Evolutionary conservation across 2,329 filamentous ascomycete species (phyloP).

Genomic region (Huntiella decipiens): DNA sequence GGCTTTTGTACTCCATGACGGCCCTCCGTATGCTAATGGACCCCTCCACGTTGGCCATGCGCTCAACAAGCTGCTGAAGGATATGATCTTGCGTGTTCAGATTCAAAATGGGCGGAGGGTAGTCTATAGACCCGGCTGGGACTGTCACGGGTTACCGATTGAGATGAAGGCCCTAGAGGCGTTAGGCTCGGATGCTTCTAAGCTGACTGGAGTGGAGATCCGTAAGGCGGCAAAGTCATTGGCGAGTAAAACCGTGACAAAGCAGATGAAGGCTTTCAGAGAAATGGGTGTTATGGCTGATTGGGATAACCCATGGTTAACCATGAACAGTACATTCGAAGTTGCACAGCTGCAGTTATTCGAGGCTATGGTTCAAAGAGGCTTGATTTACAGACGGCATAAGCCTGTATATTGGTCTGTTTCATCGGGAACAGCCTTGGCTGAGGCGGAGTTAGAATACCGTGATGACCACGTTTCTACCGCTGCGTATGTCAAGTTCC

Average conservation of each 20-base stretch:
- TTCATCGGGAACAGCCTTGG: conserved; percentile 58
- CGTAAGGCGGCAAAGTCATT: conserved; percentile 45
- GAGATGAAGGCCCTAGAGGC: conserved; percentile 78
- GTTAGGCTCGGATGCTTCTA: conserved; percentile 16
- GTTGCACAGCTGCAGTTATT: conserved; percentile 58
- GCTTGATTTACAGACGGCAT: conserved; percentile 56
- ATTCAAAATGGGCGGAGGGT: conserved; percentile 57
- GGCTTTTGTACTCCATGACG: conserved; percentile 76
- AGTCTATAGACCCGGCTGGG: conserved; percentile 81
- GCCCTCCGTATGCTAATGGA: conserved; percentile 91
- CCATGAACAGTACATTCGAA: conserved; percentile 61
- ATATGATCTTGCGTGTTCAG: conserved; percentile 71
- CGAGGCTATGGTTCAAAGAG: conserved; percentile 51
- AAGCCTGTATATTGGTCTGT: conserved; percentile 81
- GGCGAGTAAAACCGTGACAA: conserved; percentile 46
- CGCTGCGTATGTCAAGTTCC: conserved; percentile 66
- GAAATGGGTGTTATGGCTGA: conserved; percentile 64
- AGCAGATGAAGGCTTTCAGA: conserved; percentile 55
- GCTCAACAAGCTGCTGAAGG: conserved; percentile 92
- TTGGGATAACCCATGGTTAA: conserved; percentile 59
- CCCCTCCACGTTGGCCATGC: conserved; percentile 82
- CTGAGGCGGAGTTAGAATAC: conserved; percentile 73
- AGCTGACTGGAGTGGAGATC: conserved; percentile 34
- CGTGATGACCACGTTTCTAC: conserved; percentile 53
- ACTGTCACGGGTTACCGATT: conserved; percentile 92